Base-by-base conservation (phyloP, 1,139 yeast genomes). In the Hansenula sp. region DNA sequence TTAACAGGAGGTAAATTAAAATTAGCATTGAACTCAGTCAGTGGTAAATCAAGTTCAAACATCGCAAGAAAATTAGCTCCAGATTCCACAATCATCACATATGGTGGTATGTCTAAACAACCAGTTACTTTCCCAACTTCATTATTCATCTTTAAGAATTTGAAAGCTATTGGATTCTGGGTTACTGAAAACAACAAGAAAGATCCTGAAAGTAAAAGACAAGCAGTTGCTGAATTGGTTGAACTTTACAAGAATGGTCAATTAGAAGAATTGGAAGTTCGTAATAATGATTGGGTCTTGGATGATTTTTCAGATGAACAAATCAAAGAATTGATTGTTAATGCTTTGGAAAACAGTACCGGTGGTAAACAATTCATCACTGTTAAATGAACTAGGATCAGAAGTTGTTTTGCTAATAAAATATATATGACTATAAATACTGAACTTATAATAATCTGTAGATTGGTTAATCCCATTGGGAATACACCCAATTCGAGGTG, bases 71-170 rank as follows among this genome's bases (percentile, higher is more conserved):
- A 89, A 59, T 72, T 92, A 47, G 79, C 76, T 39, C 73, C 77
- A 46, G 87, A 89, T 25, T 80, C 79, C 2, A 72, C 84, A 48
- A 71, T 92, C 71, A 79, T 86, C 54, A 89, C 98, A 1, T 92
- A 92, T 59, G 99, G 99, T 24, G 98, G 96, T 37, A 92, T 92
- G 98, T 87, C 97, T 6, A 81, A 82, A 70, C 92, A 88, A 65
- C 98, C 98, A 3, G 94, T 94, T 21, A 75, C 79, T 16, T 65
- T 92, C 44, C 97, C 97, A 32, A 88, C 97, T 1, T 79, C 96
- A 1, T 67, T 87, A 46, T 86, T 87, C 57, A 90, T 94, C 50
- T 92, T 92, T 71, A 92, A 89, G 62, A 85, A 90, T 57, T 64
- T 92, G 45, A 82, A 86, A 17, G 80, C 90, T 44, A 78, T 81